These are phyloP conservation scores for Mycosarcoma maydis DNA, from an alignment of 1,284 basidiomycete genomes.

Conservation along the genomic window DNA sequence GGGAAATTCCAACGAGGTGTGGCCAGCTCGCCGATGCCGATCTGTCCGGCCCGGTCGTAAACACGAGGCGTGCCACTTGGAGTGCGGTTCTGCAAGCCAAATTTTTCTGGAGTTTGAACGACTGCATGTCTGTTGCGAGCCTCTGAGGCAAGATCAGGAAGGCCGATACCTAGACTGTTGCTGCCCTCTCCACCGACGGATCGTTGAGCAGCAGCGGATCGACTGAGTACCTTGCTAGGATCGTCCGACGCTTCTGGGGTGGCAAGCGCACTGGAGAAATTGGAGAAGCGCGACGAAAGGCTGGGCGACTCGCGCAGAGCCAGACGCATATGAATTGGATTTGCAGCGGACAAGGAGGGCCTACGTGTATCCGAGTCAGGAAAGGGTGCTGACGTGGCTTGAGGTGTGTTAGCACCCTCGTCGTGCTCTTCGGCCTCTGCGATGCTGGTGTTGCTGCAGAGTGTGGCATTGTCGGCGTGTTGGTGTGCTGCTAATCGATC, in stretches of 20 bases:
- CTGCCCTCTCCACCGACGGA: slow-evolving; percentile 9
- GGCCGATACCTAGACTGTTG: slow-evolving; percentile 49
- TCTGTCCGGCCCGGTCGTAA: slow-evolving; percentile 82
- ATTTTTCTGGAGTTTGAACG: slow-evolving; percentile 48
- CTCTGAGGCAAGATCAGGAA: slow-evolving; percentile 29
- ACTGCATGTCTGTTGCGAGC: slow-evolving; percentile 6
- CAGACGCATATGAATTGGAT: slow-evolving; percentile 34
- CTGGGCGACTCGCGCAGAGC: slow-evolving; percentile 36
- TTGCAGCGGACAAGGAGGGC: slow-evolving; percentile 1
- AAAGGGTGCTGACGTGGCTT: slow-evolving; percentile 28
- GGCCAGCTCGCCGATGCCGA: slow-evolving; percentile 94
- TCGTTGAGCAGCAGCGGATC: background rate
- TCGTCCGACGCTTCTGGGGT: slow-evolving; percentile 41
- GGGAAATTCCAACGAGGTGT: slow-evolving; percentile 85
- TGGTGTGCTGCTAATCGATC: slow-evolving; percentile 1
- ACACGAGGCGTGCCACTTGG: slow-evolving; percentile 34
- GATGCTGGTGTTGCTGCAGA: slow-evolving; percentile 23
- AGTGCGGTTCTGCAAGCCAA: slow-evolving; percentile 16
- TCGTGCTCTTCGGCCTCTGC: slow-evolving; percentile 30
- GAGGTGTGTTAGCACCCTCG: slow-evolving; percentile 18
- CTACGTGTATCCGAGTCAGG: slow-evolving; percentile 8
- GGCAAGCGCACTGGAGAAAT: slow-evolving; percentile 47
- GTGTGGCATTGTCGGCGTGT: slow-evolving; percentile 5
- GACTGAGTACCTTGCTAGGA: slow-evolving; percentile 22
- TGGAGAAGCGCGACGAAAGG: slow-evolving; percentile 51